A percentile compares a stretch with the other conserved stretches of the same genome.
Evolutionary conservation across 2,329 filamentous ascomycete genomes (phyloP).

Genomic region (Beauveria scarabaeidicola): DNA sequence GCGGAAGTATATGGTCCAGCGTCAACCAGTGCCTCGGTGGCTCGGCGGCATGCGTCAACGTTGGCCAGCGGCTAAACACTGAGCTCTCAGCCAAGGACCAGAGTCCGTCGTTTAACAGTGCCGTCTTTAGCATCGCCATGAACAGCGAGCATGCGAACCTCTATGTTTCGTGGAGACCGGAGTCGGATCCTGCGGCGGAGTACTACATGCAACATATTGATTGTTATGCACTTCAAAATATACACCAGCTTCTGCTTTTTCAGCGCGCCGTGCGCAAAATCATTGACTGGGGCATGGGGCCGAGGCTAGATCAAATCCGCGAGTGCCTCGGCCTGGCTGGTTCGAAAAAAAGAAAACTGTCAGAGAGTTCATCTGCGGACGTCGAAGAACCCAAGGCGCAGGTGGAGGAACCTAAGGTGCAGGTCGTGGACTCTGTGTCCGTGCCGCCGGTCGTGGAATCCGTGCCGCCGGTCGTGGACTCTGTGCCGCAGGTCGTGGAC

Average conservation of each 20-base stretch:
- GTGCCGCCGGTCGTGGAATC: too few relatives aligned
- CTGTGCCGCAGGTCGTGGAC: too few relatives aligned
- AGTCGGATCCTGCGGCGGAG: too few relatives aligned
- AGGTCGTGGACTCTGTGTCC: too few relatives aligned
- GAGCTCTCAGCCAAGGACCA: accelerated
- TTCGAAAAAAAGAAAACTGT: too few relatives aligned
- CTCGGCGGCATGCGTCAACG: constrained; percentile 24
- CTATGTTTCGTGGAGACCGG: not conserved
- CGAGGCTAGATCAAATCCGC: not conserved
- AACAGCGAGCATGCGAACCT: not conserved
- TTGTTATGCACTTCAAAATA: too few relatives aligned
- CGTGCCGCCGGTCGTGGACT: too few relatives aligned
- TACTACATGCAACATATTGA: too few relatives aligned
- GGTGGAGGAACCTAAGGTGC: too few relatives aligned
- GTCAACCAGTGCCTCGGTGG: constrained; percentile 29
- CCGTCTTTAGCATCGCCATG: not conserved
- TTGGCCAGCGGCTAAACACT: constrained; percentile 14
- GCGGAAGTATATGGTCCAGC: constrained; percentile 25
- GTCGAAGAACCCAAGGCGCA: too few relatives aligned
- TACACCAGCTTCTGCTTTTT: not conserved
- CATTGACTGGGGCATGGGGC: not conserved
- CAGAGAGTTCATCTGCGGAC: too few relatives aligned
- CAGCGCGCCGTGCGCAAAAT: not conserved
- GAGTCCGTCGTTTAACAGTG: not conserved
- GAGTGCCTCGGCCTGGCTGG: too few relatives aligned